These are phyloP conservation scores for Chlorella sorokiniana DNA, from an alignment of 139 green algal species.

Conservation along the genomic window DNA sequence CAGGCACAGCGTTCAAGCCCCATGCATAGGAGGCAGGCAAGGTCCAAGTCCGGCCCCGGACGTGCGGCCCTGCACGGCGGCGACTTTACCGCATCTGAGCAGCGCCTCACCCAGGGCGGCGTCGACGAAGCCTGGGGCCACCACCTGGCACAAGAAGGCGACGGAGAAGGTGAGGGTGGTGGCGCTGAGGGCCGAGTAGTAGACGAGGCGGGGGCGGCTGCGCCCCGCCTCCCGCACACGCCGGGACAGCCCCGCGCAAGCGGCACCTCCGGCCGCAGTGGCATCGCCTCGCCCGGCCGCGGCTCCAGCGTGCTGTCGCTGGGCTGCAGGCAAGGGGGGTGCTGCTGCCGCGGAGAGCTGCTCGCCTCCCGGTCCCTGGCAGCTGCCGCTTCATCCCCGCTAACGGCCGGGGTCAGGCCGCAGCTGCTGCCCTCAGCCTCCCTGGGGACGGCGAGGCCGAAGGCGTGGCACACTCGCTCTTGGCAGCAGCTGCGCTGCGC, in stretches of 20 bases:
- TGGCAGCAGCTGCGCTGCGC: neutral
- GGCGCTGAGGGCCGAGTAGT: neutral
- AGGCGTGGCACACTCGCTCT: neutral
- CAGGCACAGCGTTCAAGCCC: neutral
- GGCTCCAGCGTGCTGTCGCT: neutral
- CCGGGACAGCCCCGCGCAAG: constrained; percentile 15
- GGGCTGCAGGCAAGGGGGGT: neutral
- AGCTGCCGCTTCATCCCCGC: neutral
- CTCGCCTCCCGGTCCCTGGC: neutral
- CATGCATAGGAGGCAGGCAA: no score
- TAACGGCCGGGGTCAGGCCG: neutral
- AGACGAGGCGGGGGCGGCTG: neutral
- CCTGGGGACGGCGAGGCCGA: no score
- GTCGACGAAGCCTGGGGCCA: constrained; percentile 17
- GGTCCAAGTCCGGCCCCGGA: no score
- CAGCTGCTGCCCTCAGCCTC: no score
- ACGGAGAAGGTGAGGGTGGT: constrained; percentile 11
- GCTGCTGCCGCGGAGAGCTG: neutral
- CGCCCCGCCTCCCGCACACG: neutral
- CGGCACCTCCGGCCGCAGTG: neutral
- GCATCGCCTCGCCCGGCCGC: neutral
- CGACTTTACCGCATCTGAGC: no score
- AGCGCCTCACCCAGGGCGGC: constrained; percentile 9
- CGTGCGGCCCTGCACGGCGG: no score
- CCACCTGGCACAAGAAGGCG: constrained; percentile 12